Evolutionary conservation across 78 protist species (phyloP), one percentile per base, ranked within the genome.

Genomic region (Tieghemostelium lacteum): DNA sequence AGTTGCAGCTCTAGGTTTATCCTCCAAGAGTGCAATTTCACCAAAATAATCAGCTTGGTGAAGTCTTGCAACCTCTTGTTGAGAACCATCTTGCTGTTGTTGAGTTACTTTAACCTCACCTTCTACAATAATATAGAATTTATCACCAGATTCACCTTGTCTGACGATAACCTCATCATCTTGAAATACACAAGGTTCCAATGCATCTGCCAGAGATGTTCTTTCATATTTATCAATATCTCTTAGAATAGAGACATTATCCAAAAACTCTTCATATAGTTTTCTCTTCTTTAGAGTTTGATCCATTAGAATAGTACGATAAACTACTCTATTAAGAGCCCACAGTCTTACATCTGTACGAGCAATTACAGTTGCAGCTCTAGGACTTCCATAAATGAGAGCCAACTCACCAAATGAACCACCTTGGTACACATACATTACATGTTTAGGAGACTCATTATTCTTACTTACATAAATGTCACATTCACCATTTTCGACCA

Each of bases 361-460:
- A 16, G 88, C 91, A 36, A 55, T 96, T n/a, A 96, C 91, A 58
- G 98, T 95, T 12, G 98, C 98, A 7, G 98, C 97, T 26, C 98
- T 91, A 19, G 98, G 98, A 31, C 89, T 74, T 57, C 86, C 86
- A 64, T 97, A 93, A 74, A 97, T 95, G 45, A 97, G 86, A 14
- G 97, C 98, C 1, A 93, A 78, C 61, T 96, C 98, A 52, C 98
- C 98, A 67, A 96, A 96, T 61, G 88, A 50, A 69, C 95, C 96
- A 28, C 89, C 88, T 49, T 64, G 52, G 29, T 45, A 49, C 14
- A 74, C 93, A 7, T 67, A 75, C 74, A 69, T 73, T 2, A 85
- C 92, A 19, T 73, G 45, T 17, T 65, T 31, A 29, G 65, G 75
- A 26, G 73, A 17, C 12, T n/a, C 72, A 26, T n/a, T 49, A 19